A percentile compares a stretch with the other conserved stretches of the same genome.
Conservation (phyloP, 2,329 filamentous ascomycete genomes). For the Gnomoniopsis sp. region DNA sequence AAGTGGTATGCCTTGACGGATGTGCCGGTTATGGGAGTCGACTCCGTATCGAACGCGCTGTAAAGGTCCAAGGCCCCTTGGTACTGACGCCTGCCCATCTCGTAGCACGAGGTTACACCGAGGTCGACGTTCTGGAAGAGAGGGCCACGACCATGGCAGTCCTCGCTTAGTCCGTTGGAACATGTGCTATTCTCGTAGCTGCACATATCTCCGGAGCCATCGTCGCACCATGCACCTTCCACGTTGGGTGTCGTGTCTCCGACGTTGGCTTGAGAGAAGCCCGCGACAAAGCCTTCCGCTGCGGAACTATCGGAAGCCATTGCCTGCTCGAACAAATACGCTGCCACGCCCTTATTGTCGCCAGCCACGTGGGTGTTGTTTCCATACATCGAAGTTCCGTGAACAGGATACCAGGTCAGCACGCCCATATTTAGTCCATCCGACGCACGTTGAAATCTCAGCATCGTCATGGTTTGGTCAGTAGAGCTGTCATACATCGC, state of each 20-base stretch:
- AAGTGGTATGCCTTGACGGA: constrained; percentile 76
- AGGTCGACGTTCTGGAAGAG: constrained; percentile 63
- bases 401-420: constrained; percentile 85
- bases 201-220: constrained; percentile 68
- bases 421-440: constrained; percentile 75
- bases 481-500: constrained; percentile 57
- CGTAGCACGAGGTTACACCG: constrained; percentile 71
- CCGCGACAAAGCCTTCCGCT: constrained; percentile 71
- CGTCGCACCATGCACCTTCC: constrained; percentile 81
- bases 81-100: constrained; percentile 68
- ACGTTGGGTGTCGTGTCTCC: constrained; percentile 87
- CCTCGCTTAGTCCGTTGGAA: constrained; percentile 58
- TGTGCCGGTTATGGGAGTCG: constrained; percentile 55
- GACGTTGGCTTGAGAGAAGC: constrained; percentile 88
- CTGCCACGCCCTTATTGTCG: constrained; percentile 91
- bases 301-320: constrained; percentile 51
- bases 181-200: constrained; percentile 79
- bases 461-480: constrained; percentile 75
- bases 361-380: constrained; percentile 88
- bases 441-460: constrained; percentile 68
- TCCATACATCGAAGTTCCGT: constrained; percentile 83
- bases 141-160: constrained; percentile 70
- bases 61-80: constrained; percentile 52
- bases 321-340: constrained; percentile 75
- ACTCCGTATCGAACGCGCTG: constrained; percentile 41